Percentiles rank a stretch among this genome's conserved stretches.
phyloP scores from a whole-genome alignment of 805 yeast species.

The Maudiozyma barnettii region DNA sequence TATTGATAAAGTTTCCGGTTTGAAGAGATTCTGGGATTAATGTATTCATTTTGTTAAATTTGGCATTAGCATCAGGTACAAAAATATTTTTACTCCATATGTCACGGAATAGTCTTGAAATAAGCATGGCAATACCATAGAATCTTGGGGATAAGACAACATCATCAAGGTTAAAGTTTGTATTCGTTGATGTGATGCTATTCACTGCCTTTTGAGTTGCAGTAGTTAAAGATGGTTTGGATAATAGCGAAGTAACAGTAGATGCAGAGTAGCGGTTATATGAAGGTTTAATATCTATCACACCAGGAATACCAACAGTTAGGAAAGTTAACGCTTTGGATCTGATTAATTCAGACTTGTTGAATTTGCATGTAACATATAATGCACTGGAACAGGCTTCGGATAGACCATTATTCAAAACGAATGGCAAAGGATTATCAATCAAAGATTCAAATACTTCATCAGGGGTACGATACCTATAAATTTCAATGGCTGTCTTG shows the following conservation, averaged over 20 bases:
- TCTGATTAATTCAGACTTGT: constrained; percentile 43
- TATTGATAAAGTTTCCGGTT: constrained; percentile 14
- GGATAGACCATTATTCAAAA: constrained; percentile 70
- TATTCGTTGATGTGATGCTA: constrained; percentile 5
- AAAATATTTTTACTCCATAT: constrained; percentile 74
- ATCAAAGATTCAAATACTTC: constrained; percentile 61
- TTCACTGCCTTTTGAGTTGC: constrained; percentile 13
- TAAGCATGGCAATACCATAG: constrained; percentile 72
- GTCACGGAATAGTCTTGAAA: constrained; percentile 69
- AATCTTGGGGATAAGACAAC: constrained; percentile 88
- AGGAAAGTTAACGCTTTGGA: constrained; percentile 37
- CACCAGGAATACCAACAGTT: constrained; percentile 35
- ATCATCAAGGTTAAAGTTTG: constrained; percentile 42
- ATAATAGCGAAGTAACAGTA: constrained; percentile 21
- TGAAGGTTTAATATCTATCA: constrained; percentile 35
- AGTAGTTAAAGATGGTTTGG: constrained; percentile 16
- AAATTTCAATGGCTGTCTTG: constrained; percentile 63
- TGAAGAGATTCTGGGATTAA: constrained; percentile 3
- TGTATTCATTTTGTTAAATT: constrained; percentile 4
- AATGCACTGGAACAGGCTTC: constrained; percentile 88
- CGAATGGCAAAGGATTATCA: constrained; percentile 61
- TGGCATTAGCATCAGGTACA: constrained; percentile 22
- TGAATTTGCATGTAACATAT: constrained; percentile 69
- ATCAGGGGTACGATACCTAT: constrained; percentile 72
- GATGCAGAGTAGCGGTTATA: constrained; percentile 28